Base-by-base conservation (phyloP, 2,329 filamentous ascomycete species). In the Lachnellula suecica region DNA sequence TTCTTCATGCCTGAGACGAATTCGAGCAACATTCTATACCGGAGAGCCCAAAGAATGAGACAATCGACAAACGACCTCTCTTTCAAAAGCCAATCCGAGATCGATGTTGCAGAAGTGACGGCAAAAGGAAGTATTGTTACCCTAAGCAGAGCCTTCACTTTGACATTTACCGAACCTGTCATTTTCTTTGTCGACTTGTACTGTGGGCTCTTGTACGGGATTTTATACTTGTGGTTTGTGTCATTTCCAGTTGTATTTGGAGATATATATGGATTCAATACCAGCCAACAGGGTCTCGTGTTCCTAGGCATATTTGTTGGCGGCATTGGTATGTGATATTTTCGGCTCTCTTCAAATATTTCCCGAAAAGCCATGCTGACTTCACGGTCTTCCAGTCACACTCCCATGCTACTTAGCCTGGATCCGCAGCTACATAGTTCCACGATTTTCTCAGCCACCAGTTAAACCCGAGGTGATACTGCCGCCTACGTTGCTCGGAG, bases 1-100 rank as follows among this genome's bases (percentile, higher is more conserved):
- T 63, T 83, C 59, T 74, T 79, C 59, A 74, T 87, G 24, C 84
- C 84, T 1, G 84, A 87, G 70, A 87, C 84, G 0, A 79, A 71
- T 53, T 63, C 74, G 0, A 67, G 72, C 13, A 84, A 75, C 52
- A 83, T 87, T 61, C 75, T 87, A 4, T 72, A 80, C 41, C 77
- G 75, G 20, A 79, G 83, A 9, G 81, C 83, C 3, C 64, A 71
- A 47, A 78, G 83, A 15, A 72, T 87, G 10, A 76, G 84, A 50
- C 78, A 75, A 61, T 66, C 78, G 41, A 84, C 81, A 1, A 81
- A 80, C n/a, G 75, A 78, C 57, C 51, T 65, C 4, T 64, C 66
- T 20, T 78, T 86, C 68, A 77, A 78, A 67, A 78, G 79, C 1
- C 79, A 85, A 61, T 79, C 77, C 44, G 84, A 88, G 66, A 80